Conservation (phyloP, 176 grass and related monocot species). For the Musa itinerans region DNA sequence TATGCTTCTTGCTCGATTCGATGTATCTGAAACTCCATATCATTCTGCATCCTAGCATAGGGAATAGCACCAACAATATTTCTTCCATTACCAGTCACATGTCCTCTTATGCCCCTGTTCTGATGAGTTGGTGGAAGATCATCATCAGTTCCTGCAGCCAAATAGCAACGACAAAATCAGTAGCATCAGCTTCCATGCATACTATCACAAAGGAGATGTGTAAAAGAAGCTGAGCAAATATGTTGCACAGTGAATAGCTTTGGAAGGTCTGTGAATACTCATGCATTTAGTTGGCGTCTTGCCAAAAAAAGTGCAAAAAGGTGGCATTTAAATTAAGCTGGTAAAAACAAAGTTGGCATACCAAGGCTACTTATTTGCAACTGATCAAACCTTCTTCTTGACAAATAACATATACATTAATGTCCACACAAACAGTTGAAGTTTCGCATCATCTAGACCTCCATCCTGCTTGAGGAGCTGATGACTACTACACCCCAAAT, state of each 20-base stretch:
- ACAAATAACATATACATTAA: neutral
- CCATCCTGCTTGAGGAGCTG: no score
- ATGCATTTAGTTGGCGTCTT: neutral
- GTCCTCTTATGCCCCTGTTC: slow-evolving; percentile 37
- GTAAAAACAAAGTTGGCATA: neutral
- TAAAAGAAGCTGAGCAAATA: neutral
- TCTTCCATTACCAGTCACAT: slow-evolving; percentile 74
- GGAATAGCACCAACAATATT: slow-evolving; percentile 36
- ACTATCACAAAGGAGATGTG: neutral
- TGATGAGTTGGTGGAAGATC: slow-evolving; percentile 22
- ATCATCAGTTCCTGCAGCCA: slow-evolving; percentile 20
- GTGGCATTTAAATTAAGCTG: neutral
- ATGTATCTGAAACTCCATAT: slow-evolving; percentile 86
- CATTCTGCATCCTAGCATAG: slow-evolving; percentile 40
- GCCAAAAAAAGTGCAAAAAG: neutral
- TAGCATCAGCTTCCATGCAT: neutral
- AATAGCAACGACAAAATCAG: neutral
- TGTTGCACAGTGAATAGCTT: no score
- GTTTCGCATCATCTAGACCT: no score
- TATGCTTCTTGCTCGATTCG: slow-evolving; percentile 92
- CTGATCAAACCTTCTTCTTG: neutral
- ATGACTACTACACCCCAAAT: no score
- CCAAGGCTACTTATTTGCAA: neutral
- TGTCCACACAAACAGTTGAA: neutral
- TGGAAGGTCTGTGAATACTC: no score